Evolutionary conservation across 257 asterid genomes (phyloP), one percentile per base, ranked within the genome.

Genomic region (Leptodermis oblonga): DNA sequence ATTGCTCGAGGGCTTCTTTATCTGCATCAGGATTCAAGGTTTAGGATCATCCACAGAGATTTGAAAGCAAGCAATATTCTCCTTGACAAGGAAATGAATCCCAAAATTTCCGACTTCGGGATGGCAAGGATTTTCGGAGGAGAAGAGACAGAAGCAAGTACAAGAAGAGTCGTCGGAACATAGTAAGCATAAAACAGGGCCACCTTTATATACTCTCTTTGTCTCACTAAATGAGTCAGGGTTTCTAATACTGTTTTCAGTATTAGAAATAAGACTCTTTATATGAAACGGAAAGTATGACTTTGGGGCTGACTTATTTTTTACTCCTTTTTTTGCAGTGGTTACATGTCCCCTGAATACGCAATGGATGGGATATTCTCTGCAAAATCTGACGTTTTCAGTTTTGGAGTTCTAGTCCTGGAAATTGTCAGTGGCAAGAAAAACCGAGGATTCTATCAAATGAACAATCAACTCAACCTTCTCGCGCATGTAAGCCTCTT

Each of bases 291-390:
- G n/a, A n/a, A n/a, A n/a, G n/a, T n/a, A n/a, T 18, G 33, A 56
- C 17, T 42, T 65, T 25, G 56, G 48, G 20, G 15, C 54, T 58
- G 36, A 39, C 20, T 30, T 43, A 10, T 4, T 28, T 49, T 5
- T 49, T n/a, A 42, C 31, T 37, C 7, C 28, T 15, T 0, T 14
- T 34, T 11, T 0, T 75, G 77, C 80, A 84, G 89, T 23, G 89
- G 85, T 56, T 84, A 79, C 67, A 84, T 82, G 89, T 71, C 89
- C 42, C 89, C 89, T 4, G 85, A 84, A 67, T 84, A 85, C 12
- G 85, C 85, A n/a, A 82, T 80, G 85, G 79, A 71, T 31, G 89
- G 87, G 10, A 53, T 73, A 22, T 84, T 84, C 83, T 85, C 87
- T 1, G 61, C 61, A 6, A 85, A 85, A 48, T 85, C 89, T 0